Evolutionary conservation across 176 grass and related monocot genomes (phyloP), one percentile per base, ranked within the genome.

Genomic region (Puya raimondii): DNA sequence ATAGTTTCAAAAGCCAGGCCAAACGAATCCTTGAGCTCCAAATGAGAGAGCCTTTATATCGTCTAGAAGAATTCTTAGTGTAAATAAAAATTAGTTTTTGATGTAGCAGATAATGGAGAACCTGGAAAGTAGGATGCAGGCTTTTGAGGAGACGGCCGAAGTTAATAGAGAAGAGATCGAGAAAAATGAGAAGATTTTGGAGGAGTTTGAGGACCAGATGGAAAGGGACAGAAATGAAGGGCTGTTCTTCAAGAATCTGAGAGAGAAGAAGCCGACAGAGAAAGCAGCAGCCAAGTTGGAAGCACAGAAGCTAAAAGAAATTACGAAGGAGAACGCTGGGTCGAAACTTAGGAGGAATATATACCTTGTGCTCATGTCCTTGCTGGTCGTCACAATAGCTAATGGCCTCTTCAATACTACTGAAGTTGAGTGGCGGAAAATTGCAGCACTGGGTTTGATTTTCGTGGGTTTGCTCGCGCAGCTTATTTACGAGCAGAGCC

Each of bases 241-340:
- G 23, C 72, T 99, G 75, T 99, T 99, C 71, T 99, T 92, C 82
- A 85, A 99, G 84, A 90, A 69, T 79, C 79, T 97, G 29, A 78
- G 73, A 13, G 82, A 90, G 54, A 79, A 85, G 65, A 86, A 84
- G 70, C 77, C 12, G 13, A 56, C 16, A n/a, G 12, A 56, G 1
- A 2, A 17, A 18, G n/a, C 16, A 17, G 54, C 54, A 59, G 53
- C 15, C 8, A 20, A 59, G n/a, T 59, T 8, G 20, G n/a, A 59
- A 15, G 20, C 4, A 17, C 20, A 17, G n/a, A 20, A 18, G 54
- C 15, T 13, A 58, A 58, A 58, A 18, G 18, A 58, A 58, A 17
- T 8, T 20, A 58, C 15, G 54, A 58, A 17, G 15, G 64, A 86
- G 48, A 88, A 70, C 20, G 82, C 77, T 6, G 80, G 80, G 27